A percentile compares a stretch with the other conserved stretches of the same genome.
Conservation (phyloP, 2,329 filamentous ascomycete genomes). For the Colletotrichum plurivorum region DNA sequence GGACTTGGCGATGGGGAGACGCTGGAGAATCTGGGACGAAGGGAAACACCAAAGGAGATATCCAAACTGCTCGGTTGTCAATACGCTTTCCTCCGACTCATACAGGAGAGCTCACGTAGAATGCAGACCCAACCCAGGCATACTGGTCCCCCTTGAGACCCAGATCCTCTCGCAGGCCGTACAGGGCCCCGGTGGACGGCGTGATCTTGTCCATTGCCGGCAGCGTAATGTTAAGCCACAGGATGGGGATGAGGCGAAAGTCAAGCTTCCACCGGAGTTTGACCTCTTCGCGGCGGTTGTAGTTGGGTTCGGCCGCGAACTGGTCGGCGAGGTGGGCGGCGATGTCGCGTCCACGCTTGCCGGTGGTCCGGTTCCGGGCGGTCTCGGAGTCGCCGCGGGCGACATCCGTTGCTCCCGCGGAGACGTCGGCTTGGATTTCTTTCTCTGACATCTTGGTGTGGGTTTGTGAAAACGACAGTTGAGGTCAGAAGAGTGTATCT, state of each 20-base stretch:
- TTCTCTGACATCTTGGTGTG: neutral
- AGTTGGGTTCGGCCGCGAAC: neutral
- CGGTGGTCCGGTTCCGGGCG: neutral
- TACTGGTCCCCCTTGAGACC: slow-evolving; percentile 45
- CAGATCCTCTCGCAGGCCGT: slow-evolving; percentile 46
- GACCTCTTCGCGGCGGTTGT: neutral
- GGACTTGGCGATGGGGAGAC: slow-evolving; percentile 53
- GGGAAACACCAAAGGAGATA: slow-evolving; percentile 53
- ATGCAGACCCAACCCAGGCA: slow-evolving; percentile 47
- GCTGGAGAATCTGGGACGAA: slow-evolving; percentile 49
- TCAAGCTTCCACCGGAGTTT: neutral
- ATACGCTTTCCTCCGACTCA: no score
- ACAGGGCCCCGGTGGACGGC: slow-evolving; percentile 47
- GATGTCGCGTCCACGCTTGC: neutral
- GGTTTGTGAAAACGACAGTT: neutral
- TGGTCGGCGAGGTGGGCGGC: neutral
- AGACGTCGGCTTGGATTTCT: neutral
- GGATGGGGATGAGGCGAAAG: neutral
- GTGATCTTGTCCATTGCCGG: slow-evolving; percentile 51
- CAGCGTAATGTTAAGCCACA: slow-evolving; percentile 44
- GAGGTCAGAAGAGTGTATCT: no score
- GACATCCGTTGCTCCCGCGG: neutral
- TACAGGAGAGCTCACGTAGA: slow-evolving; percentile 44
- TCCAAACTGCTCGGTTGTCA: slow-evolving; percentile 50
- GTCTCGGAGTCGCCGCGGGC: neutral